Base-by-base conservation (phyloP, 192 early-diverging fungal species). In the Rhizophagus clarus region DNA sequence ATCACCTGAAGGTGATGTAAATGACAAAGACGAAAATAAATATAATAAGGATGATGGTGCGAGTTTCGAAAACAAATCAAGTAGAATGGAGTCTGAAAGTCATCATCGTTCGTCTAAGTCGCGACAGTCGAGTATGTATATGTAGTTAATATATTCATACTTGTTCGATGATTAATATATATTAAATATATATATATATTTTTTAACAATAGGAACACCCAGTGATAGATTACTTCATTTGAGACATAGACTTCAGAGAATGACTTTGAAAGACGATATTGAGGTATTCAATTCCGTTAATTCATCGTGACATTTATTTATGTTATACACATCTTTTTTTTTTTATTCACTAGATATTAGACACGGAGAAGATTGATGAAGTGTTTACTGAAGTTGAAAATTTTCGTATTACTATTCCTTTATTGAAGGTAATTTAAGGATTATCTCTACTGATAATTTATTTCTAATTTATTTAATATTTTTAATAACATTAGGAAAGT, bases 161-260 rank as follows among this genome's bases (percentile, higher is more conserved):
- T 45, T 12, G 9, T 45, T 45, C 9, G 11, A 45, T 45, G 42
- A 45, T 12, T 45, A 51, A 17, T 56, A 15, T 4, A 5, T n/a
- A n/a, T n/a, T n/a, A n/a, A n/a, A n/a, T n/a, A n/a, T n/a, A n/a
- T n/a, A 56, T 56, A 22, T 56, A 7, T 22, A 5, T 51, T 51
- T 22, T 56, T 56, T 22, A 22, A 6, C 22, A 56, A 56, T 56
- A 77, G 61, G 32, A 29, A 29, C 77, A 40, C 84, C 84, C 1
- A 76, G 61, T 37, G 84, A 83, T 4, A 79, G 76, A 29, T 77
- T 85, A 9, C 47, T 83, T 26, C 81, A 85, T 29, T 29, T 85
- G 40, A 75, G 84, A 66, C 84, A 85, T 51, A 85, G 81, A n/a
- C 80, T 85, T 40, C 84, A 85, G 66, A 83, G 82, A 64, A 32